Evolutionary conservation across 495 filamentous ascomycete genomes (phyloP).

Genomic region (Diplogelasinospora grovesii): DNA sequence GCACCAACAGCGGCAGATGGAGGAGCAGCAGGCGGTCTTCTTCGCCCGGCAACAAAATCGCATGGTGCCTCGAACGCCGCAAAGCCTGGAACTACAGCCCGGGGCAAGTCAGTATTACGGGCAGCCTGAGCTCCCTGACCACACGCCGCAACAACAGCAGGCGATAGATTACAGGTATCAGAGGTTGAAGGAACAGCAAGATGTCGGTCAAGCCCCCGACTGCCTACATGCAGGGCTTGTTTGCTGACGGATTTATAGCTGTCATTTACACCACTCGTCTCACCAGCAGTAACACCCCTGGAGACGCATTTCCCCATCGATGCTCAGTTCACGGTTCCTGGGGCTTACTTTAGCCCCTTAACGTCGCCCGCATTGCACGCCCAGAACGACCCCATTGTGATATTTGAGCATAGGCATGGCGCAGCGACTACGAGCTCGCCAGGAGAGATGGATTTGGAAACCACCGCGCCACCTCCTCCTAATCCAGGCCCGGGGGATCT

Average conservation of each 20-base stretch:
- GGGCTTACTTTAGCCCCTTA: conserved; percentile 90
- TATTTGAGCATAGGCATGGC: conserved; percentile 36
- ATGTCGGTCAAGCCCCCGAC: conserved; percentile 47
- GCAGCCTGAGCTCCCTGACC: conserved; percentile 41
- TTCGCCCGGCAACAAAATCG: conserved; percentile 47
- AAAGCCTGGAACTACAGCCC: conserved; percentile 83
- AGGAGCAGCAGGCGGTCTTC: conserved; percentile 49
- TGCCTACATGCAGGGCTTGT: conserved; percentile 2
- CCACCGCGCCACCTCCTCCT: conserved; percentile 20
- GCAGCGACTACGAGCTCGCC: conserved; percentile 36
- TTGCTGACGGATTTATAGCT: conserved; percentile 49
- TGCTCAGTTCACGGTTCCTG: conserved; percentile 72
- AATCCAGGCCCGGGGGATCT: conserved; percentile 31
- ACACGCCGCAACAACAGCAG: conserved; percentile 49
- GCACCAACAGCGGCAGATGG: conserved; percentile 46
- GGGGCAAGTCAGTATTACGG: conserved; percentile 47
- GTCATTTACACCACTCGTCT: conserved; percentile 89
- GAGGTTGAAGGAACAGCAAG: conserved; percentile 66
- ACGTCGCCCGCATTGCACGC: conserved; percentile 87
- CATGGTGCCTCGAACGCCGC: conserved; percentile 86
- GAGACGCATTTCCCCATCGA: conserved; percentile 74
- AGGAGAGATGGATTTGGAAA: conserved; percentile 39
- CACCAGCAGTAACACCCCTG: conserved; percentile 87
- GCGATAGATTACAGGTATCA: conserved; percentile 67
- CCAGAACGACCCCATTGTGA: conserved; percentile 50